A percentile compares a stretch with the other conserved stretches of the same genome.
phyloP scores from a whole-genome alignment of 2,329 filamentous ascomycete species.

The Colletotrichum spinosum region DNA sequence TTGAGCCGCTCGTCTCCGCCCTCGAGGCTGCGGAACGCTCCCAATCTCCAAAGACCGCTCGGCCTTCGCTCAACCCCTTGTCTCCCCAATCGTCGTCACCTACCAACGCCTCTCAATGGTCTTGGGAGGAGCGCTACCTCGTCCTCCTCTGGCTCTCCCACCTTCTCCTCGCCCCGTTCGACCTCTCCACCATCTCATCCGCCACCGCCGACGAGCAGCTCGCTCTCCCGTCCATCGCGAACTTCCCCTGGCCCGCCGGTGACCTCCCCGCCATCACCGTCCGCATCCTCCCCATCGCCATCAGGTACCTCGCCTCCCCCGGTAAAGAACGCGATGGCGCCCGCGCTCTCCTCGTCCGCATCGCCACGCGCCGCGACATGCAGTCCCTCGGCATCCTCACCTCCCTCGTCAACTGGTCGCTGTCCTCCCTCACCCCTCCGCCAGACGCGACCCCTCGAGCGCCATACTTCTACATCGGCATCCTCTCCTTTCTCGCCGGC shows the following conservation, averaged over 20 bases:
- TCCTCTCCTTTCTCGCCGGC: constrained; percentile 83
- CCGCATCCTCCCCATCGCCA: constrained; percentile 76
- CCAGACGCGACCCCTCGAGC: constrained; percentile 54
- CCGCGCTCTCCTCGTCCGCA: constrained; percentile 81
- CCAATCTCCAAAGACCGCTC: constrained; percentile 1
- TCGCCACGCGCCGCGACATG: constrained; percentile 91
- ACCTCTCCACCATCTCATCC: constrained; percentile 85
- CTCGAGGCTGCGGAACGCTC: constrained; percentile 70
- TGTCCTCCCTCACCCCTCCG: constrained; percentile 67
- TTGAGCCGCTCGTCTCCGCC: constrained; percentile 82
- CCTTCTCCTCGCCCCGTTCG: constrained; percentile 87
- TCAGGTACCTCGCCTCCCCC: constrained; percentile 77
- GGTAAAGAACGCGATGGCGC: constrained; percentile 93
- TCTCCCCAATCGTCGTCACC: constrained; percentile 15
- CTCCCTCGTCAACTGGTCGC: constrained; percentile 76
- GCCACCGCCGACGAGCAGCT: constrained; percentile 59
- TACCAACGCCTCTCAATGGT: constrained; percentile 53
- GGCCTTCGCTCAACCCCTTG: constrained; percentile 18
- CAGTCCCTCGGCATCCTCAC: constrained; percentile 78
- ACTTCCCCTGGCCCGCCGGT: constrained; percentile 63
- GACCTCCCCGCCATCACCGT: constrained; percentile 77
- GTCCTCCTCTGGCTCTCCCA: constrained; percentile 90
- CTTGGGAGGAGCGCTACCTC: constrained; percentile 91
- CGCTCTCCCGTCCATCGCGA: constrained; percentile 54
- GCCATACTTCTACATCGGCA: constrained; percentile 82